Evolutionary conservation across 2,329 filamentous ascomycete species (phyloP).

Genomic region (Blastomyces parvus): DNA sequence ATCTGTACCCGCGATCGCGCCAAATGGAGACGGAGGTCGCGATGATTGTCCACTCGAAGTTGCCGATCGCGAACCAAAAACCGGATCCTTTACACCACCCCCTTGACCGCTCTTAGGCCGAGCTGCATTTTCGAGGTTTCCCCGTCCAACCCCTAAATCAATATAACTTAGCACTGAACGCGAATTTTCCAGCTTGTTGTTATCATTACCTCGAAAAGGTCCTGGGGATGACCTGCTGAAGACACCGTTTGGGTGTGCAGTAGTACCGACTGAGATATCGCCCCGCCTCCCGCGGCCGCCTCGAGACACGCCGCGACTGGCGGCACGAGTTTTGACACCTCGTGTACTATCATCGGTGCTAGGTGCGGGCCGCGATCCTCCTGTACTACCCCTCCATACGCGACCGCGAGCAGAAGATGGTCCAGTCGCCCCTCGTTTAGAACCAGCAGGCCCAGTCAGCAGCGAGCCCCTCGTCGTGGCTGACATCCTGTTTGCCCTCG

Average conservation of each 20-base stretch:
- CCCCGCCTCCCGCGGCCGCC: conserved; percentile 7
- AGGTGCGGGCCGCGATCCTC: conserved; percentile 3
- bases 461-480: not conserved
- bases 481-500: conserved; percentile 3
- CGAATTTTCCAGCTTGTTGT: not conserved
- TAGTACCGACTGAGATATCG: not conserved
- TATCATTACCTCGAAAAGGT: conserved; percentile 5
- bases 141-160: not conserved
- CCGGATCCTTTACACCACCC: not conserved
- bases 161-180: not conserved
- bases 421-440: conserved; percentile 10
- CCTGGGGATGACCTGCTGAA: not conserved
- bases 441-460: conserved; percentile 1
- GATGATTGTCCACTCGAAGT: not conserved
- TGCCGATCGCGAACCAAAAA: not conserved
- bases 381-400: conserved; percentile 1
- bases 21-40: not conserved
- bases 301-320: not conserved
- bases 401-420: conserved; percentile 9
- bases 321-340: conserved; percentile 3
- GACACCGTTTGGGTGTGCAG: not conserved
- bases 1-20: not conserved
- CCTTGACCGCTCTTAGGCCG: not conserved
- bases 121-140: not conserved
- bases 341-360: conserved; percentile 5